Evolutionary conservation across 1,284 basidiomycete genomes (phyloP).

Genomic region (Fomitopsis schrenkii): DNA sequence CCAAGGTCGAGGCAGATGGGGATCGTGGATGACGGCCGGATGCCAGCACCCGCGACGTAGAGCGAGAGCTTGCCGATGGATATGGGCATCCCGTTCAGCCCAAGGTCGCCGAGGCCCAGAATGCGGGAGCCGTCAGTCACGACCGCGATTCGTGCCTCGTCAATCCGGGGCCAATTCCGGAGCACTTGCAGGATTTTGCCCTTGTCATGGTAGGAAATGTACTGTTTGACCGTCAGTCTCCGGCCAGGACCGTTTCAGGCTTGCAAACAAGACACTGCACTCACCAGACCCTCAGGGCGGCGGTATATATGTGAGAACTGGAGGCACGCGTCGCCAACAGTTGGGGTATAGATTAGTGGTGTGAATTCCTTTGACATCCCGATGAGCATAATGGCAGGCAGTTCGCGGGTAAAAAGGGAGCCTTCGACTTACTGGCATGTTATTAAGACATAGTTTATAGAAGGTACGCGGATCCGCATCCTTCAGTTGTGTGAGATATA

Average conservation of each 20-base stretch:
- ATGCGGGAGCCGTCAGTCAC: constrained; percentile 92
- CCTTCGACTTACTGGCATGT: constrained; percentile 48
- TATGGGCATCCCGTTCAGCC: constrained; percentile 89
- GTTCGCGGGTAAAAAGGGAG: background rate
- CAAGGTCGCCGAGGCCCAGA: constrained; percentile 89
- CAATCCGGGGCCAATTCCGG: constrained; percentile 70
- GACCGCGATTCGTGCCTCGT: constrained; percentile 78
- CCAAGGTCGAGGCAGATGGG: constrained; percentile 88
- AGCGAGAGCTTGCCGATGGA: constrained; percentile 91
- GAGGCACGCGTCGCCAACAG: constrained; percentile 88
- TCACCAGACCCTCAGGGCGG: constrained; percentile 72
- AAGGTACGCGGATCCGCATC: constrained; percentile 70
- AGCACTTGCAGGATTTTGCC: constrained; percentile 72
- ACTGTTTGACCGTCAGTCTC: constrained; percentile 38
- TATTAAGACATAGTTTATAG: constrained; percentile 62
- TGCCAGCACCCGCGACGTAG: constrained; percentile 86
- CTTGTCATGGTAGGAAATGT: constrained; percentile 85
- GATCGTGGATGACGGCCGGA: constrained; percentile 81
- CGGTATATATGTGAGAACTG: constrained; percentile 83
- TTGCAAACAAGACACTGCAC: constrained; percentile 20
- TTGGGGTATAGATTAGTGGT: constrained; percentile 89
- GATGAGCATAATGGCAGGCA: background rate
- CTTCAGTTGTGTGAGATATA: constrained; percentile 74
- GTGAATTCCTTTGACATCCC: constrained; percentile 54
- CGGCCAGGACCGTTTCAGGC: background rate